These are phyloP conservation scores for Phaeodactylum tricornutum DNA, from an alignment of 108 stramenopile species.

Conservation along the genomic window DNA sequence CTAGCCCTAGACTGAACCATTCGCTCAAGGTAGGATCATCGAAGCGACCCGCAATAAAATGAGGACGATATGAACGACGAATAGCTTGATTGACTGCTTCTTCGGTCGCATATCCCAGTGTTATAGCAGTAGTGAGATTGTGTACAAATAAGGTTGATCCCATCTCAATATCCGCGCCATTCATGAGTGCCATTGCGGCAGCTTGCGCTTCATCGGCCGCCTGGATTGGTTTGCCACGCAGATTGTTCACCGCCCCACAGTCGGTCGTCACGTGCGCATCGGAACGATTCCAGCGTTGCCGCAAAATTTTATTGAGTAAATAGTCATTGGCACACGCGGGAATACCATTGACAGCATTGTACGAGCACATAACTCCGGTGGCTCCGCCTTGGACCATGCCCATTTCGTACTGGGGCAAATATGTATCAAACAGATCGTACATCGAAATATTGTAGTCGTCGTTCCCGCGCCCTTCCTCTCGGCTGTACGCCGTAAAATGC, in stretches of 20 bases:
- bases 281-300: conserved; percentile 45
- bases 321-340: conserved; percentile 48
- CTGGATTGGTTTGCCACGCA: conserved; percentile 24
- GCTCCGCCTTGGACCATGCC: neutral
- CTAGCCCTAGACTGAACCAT: no score
- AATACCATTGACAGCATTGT: conserved; percentile 68
- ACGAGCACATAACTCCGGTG: conserved; percentile 45
- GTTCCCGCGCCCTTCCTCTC: neutral
- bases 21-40: no score
- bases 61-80: conserved; percentile 17
- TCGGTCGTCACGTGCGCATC: conserved; percentile 53
- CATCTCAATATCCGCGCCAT: neutral
- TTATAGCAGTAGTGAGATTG: conserved; percentile 6
- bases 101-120: conserved; percentile 13
- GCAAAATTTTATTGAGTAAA: conserved; percentile 24
- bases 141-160: neutral
- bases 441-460: neutral
- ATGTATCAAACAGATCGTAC: neutral
- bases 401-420: neutral
- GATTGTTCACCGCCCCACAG: conserved; percentile 48
- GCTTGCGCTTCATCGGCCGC: conserved; percentile 20
- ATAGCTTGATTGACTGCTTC: conserved; percentile 23
- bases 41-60: conserved; percentile 35
- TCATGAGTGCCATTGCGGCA: neutral
- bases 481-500: neutral